phyloP scores from a whole-genome alignment of 106 monocot species.

The Cymbidium sinense region DNA sequence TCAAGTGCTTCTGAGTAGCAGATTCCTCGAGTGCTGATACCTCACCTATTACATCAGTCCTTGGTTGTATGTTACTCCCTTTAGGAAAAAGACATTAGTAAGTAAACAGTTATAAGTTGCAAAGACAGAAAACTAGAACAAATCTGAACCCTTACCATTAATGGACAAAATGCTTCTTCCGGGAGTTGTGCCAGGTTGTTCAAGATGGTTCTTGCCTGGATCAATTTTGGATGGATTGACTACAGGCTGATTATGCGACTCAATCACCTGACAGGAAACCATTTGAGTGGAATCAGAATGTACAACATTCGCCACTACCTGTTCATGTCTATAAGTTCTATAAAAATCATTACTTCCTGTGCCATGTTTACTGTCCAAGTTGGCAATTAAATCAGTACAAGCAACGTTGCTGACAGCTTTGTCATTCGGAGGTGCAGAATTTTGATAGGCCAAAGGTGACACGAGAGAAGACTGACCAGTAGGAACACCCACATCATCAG shows the following conservation, averaged over 20 bases:
- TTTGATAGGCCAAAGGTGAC: background rate
- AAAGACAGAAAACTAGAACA: background rate
- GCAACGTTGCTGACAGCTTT: background rate
- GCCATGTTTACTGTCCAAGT: conserved; percentile 7
- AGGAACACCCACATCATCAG: background rate
- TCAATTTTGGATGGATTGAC: conserved; percentile 3
- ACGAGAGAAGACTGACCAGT: background rate
- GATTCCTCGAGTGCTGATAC: background rate
- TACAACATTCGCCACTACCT: conserved; percentile 8
- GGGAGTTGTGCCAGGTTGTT: conserved; percentile 9
- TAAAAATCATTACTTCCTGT: conserved; percentile 9
- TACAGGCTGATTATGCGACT: background rate
- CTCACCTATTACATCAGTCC: background rate
- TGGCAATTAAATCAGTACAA: background rate
- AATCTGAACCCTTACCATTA: background rate
- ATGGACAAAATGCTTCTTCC: conserved; percentile 2
- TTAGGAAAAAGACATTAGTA: background rate
- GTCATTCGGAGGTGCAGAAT: background rate
- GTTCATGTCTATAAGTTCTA: conserved; percentile 5
- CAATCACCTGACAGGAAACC: background rate
- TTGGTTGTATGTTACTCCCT: background rate
- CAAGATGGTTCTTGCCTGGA: conserved; percentile 5
- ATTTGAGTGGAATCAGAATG: conserved; percentile 8
- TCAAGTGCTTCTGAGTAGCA: background rate
- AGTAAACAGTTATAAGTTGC: background rate